These are phyloP conservation scores for Sarocladiaceae sp. DNA, from an alignment of 2,329 filamentous ascomycete species.

Conservation along the genomic window DNA sequence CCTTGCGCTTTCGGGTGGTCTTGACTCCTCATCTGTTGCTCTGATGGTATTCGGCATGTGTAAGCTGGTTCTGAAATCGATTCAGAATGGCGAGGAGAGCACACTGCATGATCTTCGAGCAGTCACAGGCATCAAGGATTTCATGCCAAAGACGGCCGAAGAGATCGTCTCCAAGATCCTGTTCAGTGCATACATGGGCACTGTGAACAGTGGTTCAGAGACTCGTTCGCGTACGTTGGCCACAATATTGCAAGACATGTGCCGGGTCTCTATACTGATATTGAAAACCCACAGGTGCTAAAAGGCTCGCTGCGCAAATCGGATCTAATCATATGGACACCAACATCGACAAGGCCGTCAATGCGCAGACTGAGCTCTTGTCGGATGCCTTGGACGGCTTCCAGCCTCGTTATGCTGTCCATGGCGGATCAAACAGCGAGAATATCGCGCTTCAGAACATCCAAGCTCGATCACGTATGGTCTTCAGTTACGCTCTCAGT, in stretches of 20 bases:
- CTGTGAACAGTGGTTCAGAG: constrained; percentile 49
- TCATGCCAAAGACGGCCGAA: constrained; percentile 49
- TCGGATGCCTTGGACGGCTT: constrained; percentile 19
- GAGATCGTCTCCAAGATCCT: constrained; percentile 42
- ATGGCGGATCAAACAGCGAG: constrained; percentile 51
- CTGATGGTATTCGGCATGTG: constrained; percentile 42
- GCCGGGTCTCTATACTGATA: background rate
- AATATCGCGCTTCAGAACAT: constrained; percentile 64
- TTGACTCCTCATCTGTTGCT: constrained; percentile 20
- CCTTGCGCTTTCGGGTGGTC: constrained; percentile 38
- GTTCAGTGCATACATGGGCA: constrained; percentile 51
- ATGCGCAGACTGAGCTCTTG: constrained; percentile 39
- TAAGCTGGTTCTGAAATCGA: constrained; percentile 42
- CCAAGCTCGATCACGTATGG: constrained; percentile 59
- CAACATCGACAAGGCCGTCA: constrained; percentile 31
- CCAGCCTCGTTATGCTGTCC: constrained; percentile 32
- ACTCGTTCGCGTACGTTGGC: constrained; percentile 35
- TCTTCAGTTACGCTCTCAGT: constrained; percentile 54
- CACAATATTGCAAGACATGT: background rate
- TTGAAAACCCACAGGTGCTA: constrained; percentile 2
- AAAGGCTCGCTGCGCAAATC: constrained; percentile 10
- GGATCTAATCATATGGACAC: constrained; percentile 12
- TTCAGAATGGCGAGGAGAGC: constrained; percentile 28
- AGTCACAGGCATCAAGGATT: constrained; percentile 18
- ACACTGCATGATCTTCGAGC: constrained; percentile 21